Evolutionary conservation across 2,329 filamentous ascomycete species (phyloP).

Genomic region (Calonectria ilicicola): DNA sequence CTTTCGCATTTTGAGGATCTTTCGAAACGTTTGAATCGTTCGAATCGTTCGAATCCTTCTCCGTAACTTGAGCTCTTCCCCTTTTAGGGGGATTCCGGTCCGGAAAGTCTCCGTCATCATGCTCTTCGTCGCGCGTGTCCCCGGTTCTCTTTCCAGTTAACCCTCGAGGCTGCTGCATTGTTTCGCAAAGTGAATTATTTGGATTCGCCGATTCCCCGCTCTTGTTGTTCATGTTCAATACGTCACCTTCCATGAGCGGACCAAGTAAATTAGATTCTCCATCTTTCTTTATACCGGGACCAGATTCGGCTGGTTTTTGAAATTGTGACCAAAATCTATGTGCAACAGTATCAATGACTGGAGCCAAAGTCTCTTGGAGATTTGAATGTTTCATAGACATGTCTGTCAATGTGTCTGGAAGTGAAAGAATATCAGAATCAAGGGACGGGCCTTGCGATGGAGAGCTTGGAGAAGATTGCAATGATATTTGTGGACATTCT

Average conservation of each 20-base stretch:
- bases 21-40: too few species aligned
- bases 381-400: background rate
- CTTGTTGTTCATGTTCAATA: background rate
- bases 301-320: background rate
- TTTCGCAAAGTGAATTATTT: background rate
- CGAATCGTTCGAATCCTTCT: too few species aligned
- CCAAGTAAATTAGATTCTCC: background rate
- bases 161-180: background rate
- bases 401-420: background rate
- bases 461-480: background rate
- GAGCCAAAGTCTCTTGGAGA: background rate
- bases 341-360: background rate
- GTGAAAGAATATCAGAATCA: slow-evolving; percentile 4
- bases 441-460: background rate
- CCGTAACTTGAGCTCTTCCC: background rate
- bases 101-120: background rate
- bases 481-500: too few species aligned
- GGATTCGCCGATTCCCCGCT: background rate
- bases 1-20: too few species aligned
- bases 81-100: background rate
- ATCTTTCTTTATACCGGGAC: background rate
- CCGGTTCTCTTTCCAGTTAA: background rate
- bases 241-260: background rate
- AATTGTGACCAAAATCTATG: background rate
- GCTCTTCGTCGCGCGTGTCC: too few species aligned